Base-by-base conservation (phyloP, 2,329 filamentous ascomycete species). In the Pseudopyricularia cyperi region DNA sequence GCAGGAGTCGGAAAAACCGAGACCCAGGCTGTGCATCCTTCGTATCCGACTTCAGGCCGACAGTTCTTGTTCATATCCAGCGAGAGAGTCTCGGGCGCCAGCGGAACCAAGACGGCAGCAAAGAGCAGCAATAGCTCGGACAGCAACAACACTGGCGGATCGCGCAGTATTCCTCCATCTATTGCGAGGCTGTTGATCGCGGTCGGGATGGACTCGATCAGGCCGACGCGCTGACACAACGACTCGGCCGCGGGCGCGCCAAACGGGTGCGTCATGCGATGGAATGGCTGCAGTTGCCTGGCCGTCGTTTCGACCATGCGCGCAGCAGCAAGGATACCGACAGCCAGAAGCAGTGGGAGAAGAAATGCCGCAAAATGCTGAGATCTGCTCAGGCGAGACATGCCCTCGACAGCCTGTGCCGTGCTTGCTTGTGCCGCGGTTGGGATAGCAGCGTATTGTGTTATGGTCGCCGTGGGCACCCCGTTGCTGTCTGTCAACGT, bases 251-350 rank as follows among this genome's bases (percentile, higher is more conserved):
- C 67, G 0, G 54, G 28, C 2, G 60, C 61, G 1, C 68, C 67
- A 7, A 48, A 56, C 1, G 57, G 55, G 33, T 59, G 58, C 5
- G 63, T 60, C 9, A 71, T 59, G 48, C 65, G 65, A 55, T 68
- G 65, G 60, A 63, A 69, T 0, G 68, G 67, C 55, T 69, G 66
- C 50, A 69, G 66, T 44, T 68, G 62, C 51, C 64, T 63, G 11
- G 67, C 64, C 11, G 59, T 65, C 48, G 62, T 63, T 51, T 67
- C 63, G 8, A 70, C 54, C 35, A 70, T 62, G 11, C 65, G 63
- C 48, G 68, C 62, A 0, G 66, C 65, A n/a, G 69, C 63, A 11
- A 59, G 64, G 28, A 68, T 56, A 2, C 62, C 22, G 15, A 66
- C 62, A 14, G 64, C 62, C 4, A 68, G 48, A 2, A 71, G 57